Conservation (phyloP, 225 moss, liverwort and hornwort species). For the Physcomitrellopsis africana region DNA sequence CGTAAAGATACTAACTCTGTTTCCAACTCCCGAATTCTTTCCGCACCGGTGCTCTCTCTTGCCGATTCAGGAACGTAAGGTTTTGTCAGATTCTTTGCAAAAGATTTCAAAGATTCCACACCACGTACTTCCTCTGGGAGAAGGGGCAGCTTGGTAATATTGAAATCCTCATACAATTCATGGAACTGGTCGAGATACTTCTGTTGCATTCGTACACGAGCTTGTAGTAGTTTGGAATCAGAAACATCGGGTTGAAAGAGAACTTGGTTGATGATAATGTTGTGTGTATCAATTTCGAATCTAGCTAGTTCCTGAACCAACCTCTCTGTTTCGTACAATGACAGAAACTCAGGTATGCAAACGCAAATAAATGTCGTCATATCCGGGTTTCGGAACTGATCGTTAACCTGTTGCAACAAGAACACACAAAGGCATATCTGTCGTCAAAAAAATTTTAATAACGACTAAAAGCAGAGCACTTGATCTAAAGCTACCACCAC, state of each 20-base stretch:
- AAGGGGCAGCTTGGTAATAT: slow-evolving; percentile 84
- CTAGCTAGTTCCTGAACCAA: slow-evolving; percentile 95
- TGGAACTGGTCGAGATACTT: slow-evolving; percentile 92
- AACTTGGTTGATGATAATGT: slow-evolving; percentile 97
- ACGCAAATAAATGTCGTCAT: slow-evolving; percentile 96
- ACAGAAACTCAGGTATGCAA: slow-evolving; percentile 96
- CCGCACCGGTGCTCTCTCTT: slow-evolving; percentile 32
- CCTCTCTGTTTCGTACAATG: slow-evolving; percentile 97
- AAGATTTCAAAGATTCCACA: slow-evolving; percentile 74
- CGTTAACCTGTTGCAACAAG: slow-evolving; percentile 61
- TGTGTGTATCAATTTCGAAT: slow-evolving; percentile 97
- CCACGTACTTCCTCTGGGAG: slow-evolving; percentile 97
- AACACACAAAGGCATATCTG: not conserved
- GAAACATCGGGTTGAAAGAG: slow-evolving; percentile 81
- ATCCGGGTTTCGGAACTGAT: slow-evolving; percentile 94
- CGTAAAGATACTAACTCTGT: slow-evolving; percentile 56
- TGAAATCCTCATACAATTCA: slow-evolving; percentile 94
- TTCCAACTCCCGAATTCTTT: slow-evolving; percentile 60
- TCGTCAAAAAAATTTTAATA: slow-evolving; percentile 1
- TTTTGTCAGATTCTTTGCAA: slow-evolving; percentile 19
- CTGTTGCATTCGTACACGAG: slow-evolving; percentile 93
- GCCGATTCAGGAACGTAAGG: slow-evolving; percentile 68
- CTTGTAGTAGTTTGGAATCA: slow-evolving; percentile 85
- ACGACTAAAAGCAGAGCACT: not conserved
- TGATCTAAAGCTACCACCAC: not conserved